Percentiles rank a stretch among this genome's conserved stretches.
These are phyloP conservation scores for Ustilago lituana DNA, from an alignment of 1,284 basidiomycete species.

Conservation along the genomic window DNA sequence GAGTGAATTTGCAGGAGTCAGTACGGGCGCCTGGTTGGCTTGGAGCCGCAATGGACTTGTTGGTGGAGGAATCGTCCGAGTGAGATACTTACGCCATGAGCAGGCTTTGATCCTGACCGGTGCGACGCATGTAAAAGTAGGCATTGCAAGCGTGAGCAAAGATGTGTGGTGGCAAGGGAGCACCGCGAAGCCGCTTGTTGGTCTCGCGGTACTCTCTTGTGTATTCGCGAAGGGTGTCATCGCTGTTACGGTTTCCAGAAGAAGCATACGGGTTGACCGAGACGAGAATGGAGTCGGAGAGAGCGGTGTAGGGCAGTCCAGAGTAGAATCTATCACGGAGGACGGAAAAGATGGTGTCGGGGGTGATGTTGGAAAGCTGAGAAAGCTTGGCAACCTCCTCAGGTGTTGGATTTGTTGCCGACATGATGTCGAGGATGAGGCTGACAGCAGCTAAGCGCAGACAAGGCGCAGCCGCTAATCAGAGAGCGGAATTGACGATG, in stretches of 20 bases:
- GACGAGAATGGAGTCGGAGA: slow-evolving; percentile 63
- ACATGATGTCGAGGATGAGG: slow-evolving; percentile 14
- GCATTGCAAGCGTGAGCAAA: slow-evolving; percentile 89
- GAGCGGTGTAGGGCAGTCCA: slow-evolving; percentile 57
- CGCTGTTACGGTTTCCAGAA: slow-evolving; percentile 61
- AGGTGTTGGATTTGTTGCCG: slow-evolving; percentile 22
- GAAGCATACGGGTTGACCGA: slow-evolving; percentile 63
- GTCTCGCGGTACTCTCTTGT: slow-evolving; percentile 59
- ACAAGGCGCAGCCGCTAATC: slow-evolving; percentile 16
- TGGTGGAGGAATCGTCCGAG: too few species aligned
- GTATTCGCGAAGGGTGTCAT: slow-evolving; percentile 62
- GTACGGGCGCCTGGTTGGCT: too few species aligned
- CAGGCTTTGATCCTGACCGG: slow-evolving; percentile 89
- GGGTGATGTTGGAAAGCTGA: slow-evolving; percentile 44
- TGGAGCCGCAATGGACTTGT: too few species aligned
- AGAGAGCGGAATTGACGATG: not conserved
- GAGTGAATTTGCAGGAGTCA: too few species aligned
- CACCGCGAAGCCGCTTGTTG: slow-evolving; percentile 38
- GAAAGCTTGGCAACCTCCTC: slow-evolving; percentile 52
- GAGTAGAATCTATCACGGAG: slow-evolving; percentile 62
- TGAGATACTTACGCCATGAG: slow-evolving; percentile 59
- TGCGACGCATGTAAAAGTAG: slow-evolving; percentile 95
- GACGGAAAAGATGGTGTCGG: slow-evolving; percentile 53
- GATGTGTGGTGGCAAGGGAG: slow-evolving; percentile 77
- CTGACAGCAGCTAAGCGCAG: slow-evolving; percentile 21